phyloP scores from a whole-genome alignment of 768 basidiomycete species.

The Hortiboletus campestris region DNA sequence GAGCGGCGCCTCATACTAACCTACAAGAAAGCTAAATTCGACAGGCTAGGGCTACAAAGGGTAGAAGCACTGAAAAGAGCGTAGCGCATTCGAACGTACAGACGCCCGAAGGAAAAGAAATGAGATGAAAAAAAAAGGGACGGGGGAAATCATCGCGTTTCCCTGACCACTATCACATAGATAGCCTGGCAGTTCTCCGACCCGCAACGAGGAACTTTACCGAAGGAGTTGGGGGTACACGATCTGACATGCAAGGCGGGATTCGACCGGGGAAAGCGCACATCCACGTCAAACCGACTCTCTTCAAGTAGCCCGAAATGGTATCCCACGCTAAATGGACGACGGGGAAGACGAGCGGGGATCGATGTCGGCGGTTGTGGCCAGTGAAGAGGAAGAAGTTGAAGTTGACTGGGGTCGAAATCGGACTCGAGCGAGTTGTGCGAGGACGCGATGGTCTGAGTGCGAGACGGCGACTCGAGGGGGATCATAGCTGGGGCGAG shows the following conservation, averaged over 20 bases:
- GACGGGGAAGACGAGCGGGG: conserved; percentile 9
- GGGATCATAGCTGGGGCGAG: conserved; percentile 6
- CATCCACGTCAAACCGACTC: neutral
- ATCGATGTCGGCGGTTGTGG: conserved; percentile 19
- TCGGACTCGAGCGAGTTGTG: conserved; percentile 31
- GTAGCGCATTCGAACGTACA: neutral
- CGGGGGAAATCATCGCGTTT: conserved; percentile 19
- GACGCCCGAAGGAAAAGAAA: neutral
- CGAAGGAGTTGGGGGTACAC: neutral
- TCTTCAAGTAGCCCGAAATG: neutral
- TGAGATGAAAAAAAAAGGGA: neutral
- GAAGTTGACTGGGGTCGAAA: conserved; percentile 22
- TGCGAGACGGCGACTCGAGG: conserved; percentile 26
- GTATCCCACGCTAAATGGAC: conserved; percentile 8
- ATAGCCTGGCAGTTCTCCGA: conserved; percentile 30
- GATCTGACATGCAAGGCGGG: neutral
- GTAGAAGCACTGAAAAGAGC: neutral
- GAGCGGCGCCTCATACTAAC: neutral
- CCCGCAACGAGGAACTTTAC: neutral
- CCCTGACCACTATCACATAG: conserved; percentile 45
- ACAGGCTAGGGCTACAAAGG: conserved; percentile 23
- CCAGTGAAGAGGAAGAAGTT: conserved; percentile 17
- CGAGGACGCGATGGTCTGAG: conserved; percentile 27
- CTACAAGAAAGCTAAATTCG: conserved; percentile 1
- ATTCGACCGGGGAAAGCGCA: conserved; percentile 1